These are phyloP conservation scores for Beauveria varroae DNA, from an alignment of 2,329 filamentous ascomycete genomes.

Conservation along the genomic window DNA sequence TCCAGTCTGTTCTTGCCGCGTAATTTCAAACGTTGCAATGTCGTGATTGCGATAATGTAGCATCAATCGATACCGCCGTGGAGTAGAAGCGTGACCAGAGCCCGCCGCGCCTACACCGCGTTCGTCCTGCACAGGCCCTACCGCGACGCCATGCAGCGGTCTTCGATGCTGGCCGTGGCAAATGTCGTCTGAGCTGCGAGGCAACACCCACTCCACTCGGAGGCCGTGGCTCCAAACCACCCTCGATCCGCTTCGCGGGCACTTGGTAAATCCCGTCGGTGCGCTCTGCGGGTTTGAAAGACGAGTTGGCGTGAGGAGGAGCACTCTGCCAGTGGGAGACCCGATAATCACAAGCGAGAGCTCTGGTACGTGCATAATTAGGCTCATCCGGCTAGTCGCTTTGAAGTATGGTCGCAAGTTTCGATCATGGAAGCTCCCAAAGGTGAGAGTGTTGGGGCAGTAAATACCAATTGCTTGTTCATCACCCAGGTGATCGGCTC, in stretches of 20 bases:
- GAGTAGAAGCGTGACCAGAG: slow-evolving; percentile 18
- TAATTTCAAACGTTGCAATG: slow-evolving; percentile 62
- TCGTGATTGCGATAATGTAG: slow-evolving; percentile 65
- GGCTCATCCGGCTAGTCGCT: slow-evolving; percentile 41
- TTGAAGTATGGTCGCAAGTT: slow-evolving; percentile 22
- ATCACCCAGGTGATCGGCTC: slow-evolving; percentile 11
- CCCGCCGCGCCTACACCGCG: slow-evolving; percentile 17
- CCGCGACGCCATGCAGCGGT: slow-evolving; percentile 59
- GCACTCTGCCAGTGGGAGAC: slow-evolving; percentile 58
- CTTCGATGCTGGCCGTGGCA: slow-evolving; percentile 34
- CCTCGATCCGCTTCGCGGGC: slow-evolving; percentile 14
- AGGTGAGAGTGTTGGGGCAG: slow-evolving; percentile 23
- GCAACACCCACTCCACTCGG: slow-evolving; percentile 47
- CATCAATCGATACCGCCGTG: slow-evolving; percentile 57
- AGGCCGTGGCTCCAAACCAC: slow-evolving; percentile 35
- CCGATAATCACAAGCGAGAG: slow-evolving; percentile 62
- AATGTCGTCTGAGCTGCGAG: slow-evolving; percentile 39
- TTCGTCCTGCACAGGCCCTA: slow-evolving; percentile 52
- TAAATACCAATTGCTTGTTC: slow-evolving; percentile 23
- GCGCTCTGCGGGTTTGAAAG: slow-evolving; percentile 18
- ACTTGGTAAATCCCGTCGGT: slow-evolving; percentile 1
- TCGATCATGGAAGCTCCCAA: slow-evolving; percentile 18
- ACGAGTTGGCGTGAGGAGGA: slow-evolving; percentile 50
- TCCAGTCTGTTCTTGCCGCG: slow-evolving; percentile 31
- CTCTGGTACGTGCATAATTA: slow-evolving; percentile 58